Percentiles rank a stretch among this genome's conserved stretches.
These are phyloP conservation scores for Bruguiera gymnorhiza DNA, from an alignment of 345 rosid species.

Conservation along the genomic window DNA sequence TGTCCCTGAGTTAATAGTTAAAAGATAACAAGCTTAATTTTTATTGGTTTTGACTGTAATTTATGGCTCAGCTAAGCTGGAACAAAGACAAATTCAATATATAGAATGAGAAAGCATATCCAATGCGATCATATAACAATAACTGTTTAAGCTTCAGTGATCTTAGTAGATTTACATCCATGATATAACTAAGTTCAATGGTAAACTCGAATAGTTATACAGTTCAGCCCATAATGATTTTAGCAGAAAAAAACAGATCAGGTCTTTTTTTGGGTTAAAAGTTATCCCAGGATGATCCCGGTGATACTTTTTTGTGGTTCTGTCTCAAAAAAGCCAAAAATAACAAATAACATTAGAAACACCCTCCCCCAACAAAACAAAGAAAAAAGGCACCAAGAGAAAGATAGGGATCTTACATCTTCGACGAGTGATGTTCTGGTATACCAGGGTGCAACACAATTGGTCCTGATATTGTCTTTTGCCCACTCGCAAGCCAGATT, in stretches of 20 bases:
- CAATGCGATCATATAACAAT: background rate
- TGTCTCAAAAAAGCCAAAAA: background rate
- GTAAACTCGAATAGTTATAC: background rate
- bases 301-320: background rate
- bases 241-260: background rate
- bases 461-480: slow-evolving; percentile 75
- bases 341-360: no score
- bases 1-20: no score
- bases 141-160: background rate
- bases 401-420: slow-evolving; percentile 35
- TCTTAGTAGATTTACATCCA: background rate
- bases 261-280: no score
- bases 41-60: background rate
- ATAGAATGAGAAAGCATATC: background rate
- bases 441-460: slow-evolving; percentile 83
- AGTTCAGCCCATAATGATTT: background rate
- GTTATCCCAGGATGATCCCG: background rate
- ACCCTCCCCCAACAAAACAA: background rate
- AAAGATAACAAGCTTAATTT: background rate
- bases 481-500: slow-evolving; percentile 96
- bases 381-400: background rate
- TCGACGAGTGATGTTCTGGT: slow-evolving; percentile 76
- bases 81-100: background rate
- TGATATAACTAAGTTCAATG: background rate
- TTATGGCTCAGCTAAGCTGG: background rate